Evolutionary conservation across 2,329 filamentous ascomycete genomes (phyloP), one percentile per base, ranked within the genome.

Genomic region (Fusarium mangiferae): DNA sequence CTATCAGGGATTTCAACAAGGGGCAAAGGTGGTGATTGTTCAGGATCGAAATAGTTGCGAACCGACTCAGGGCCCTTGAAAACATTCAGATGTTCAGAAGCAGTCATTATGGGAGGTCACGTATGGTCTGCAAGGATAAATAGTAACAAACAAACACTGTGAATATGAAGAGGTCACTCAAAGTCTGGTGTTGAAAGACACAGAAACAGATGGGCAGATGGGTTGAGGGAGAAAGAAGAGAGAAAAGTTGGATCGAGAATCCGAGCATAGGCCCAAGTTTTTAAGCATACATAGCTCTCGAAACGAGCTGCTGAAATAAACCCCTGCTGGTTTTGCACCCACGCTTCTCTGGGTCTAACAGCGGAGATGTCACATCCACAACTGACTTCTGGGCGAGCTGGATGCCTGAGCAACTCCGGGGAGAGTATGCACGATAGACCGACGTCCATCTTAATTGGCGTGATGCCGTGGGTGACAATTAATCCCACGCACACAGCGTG

Each of bases 31-130:
- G 89, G 89, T 30, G 86, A 84, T 7, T 78, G 82, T 61, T 91
- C 89, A 3, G 90, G 89, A 71, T 91, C 82, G 74, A 89, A 91
- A 77, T 90, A 91, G 42, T 90, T 81, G 62, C 83, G 85, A 66
- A 91, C 78, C 10, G 89, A 87, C 72, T 89, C 83, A 26, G 86
- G 84, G 14, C 89, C 89, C 14, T 83, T 85, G 75, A 87, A 91
- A 39, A 90, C 85, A 76, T 91, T 91, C 55, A 84, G 78, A 56
- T 73, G 49, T 45, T 76, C 77, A 35, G 69, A 65, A 62, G 58
- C 72, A 38, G 71, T 66, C 79, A 81, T 81, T n/a, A 36, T 74
- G 72, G 11, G 64, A 61, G 26, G 44, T 45, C 58, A 74, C 66
- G 62, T 59, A 64, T 68, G 18, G 66, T 66, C 51, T 45, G 28